phyloP scores from a whole-genome alignment of 805 yeast species.

The Phaffomyces thermotolerans region DNA sequence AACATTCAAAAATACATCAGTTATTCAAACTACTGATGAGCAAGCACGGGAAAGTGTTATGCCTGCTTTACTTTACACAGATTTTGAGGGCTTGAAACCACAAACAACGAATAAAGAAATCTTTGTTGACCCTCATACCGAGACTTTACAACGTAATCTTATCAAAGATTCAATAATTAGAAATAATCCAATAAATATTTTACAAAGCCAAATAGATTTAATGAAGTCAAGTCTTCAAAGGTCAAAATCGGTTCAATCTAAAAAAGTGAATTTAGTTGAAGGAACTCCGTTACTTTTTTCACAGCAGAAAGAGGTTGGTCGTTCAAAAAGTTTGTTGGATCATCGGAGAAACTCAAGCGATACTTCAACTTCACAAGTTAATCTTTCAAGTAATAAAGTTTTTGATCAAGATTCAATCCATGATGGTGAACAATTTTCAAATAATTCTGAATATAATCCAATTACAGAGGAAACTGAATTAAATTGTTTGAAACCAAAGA shows the following conservation, averaged over 20 bases:
- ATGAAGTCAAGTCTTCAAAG: conserved; percentile 10
- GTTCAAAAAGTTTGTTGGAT: neutral
- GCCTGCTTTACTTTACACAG: conserved; percentile 1
- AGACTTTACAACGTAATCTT: neutral
- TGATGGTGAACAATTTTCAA: neutral
- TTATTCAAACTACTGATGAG: neutral
- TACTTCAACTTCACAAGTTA: neutral
- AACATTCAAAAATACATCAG: neutral
- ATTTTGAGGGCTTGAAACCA: too few species aligned
- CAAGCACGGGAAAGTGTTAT: conserved; percentile 2
- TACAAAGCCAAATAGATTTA: conserved; percentile 7
- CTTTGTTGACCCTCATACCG: too few species aligned
- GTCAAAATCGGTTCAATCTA: conserved; percentile 10
- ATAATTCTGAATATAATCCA: conserved; percentile 1
- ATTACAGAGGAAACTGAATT: conserved; percentile 10
- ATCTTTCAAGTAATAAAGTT: neutral
- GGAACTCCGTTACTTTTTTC: conserved; percentile 9
- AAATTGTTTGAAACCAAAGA: conserved; percentile 6
- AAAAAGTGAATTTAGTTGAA: neutral
- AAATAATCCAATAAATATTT: conserved; percentile 1
- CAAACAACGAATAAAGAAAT: too few species aligned
- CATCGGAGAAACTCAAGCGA: too few species aligned
- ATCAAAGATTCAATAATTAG: conserved; percentile 4
- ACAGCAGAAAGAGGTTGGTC: conserved; percentile 3
- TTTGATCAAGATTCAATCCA: neutral